These are phyloP conservation scores for Schizopora paradoxa DNA, from an alignment of 1,284 basidiomycete genomes.

Conservation along the genomic window DNA sequence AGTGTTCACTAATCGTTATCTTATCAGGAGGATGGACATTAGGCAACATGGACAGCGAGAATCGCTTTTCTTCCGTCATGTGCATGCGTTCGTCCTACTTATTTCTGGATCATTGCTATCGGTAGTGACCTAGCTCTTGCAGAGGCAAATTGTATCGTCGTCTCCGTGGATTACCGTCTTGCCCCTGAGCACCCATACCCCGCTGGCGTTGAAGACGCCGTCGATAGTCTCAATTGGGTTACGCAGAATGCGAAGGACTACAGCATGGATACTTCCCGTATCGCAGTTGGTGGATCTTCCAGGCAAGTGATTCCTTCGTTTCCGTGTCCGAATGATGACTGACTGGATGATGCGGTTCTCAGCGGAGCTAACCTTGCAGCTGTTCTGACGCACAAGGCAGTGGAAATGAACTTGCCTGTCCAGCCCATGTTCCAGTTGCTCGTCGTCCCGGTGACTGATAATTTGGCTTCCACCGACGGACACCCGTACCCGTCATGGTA, in stretches of 20 bases:
- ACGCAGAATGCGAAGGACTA: constrained; percentile 39
- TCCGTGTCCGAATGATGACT: neutral
- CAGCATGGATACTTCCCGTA: constrained; percentile 35
- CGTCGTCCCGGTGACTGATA: constrained; percentile 68
- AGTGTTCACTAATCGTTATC: constrained; percentile 12
- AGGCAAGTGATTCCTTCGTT: constrained; percentile 37
- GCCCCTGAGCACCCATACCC: constrained; percentile 74
- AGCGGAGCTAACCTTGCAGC: constrained; percentile 73
- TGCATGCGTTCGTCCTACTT: constrained; percentile 40
- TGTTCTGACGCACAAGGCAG: constrained; percentile 60
- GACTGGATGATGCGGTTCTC: neutral
- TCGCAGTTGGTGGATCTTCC: constrained; percentile 64
- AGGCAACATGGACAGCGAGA: constrained; percentile 54
- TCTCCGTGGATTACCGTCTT: constrained; percentile 70
- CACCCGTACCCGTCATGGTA: constrained; percentile 47
- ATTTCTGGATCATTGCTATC: constrained; percentile 23
- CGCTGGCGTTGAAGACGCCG: constrained; percentile 66
- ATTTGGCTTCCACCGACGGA: constrained; percentile 47
- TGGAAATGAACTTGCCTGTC: constrained; percentile 42
- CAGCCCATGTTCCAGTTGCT: constrained; percentile 60
- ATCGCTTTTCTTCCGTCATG: constrained; percentile 52
- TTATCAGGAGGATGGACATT: constrained; percentile 63
- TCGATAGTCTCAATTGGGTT: constrained; percentile 64
- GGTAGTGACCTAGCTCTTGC: constrained; percentile 26
- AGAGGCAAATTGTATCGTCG: constrained; percentile 39